Evolutionary conservation across 768 basidiomycete genomes (phyloP).

Genomic region (Suillus alpinus): DNA sequence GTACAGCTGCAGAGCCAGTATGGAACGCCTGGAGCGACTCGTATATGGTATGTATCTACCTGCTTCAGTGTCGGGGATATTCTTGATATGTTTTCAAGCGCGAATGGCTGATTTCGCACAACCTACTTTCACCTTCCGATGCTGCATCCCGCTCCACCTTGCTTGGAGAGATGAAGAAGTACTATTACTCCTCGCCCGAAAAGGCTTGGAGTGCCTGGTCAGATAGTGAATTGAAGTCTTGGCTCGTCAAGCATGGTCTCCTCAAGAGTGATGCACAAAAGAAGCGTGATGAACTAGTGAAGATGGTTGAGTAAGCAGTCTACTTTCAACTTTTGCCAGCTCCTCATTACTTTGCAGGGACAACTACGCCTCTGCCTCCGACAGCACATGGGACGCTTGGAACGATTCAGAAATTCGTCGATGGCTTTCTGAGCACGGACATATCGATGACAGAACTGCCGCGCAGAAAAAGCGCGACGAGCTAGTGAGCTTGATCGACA

Average conservation of each 20-base stretch:
- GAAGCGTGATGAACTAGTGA: constrained; percentile 72
- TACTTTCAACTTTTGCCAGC: background rate
- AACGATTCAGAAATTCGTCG: constrained; percentile 64
- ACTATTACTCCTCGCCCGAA: constrained; percentile 66
- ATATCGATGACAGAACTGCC: constrained; percentile 50
- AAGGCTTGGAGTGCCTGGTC: constrained; percentile 67
- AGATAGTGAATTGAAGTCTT: constrained; percentile 71
- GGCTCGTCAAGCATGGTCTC: constrained; percentile 74
- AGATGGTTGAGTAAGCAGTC: constrained; percentile 58
- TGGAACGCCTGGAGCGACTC: constrained; percentile 89
- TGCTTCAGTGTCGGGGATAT: background rate
- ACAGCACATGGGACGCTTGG: constrained; percentile 70
- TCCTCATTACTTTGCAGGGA: constrained; percentile 39
- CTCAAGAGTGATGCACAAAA: constrained; percentile 70
- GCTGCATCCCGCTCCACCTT: constrained; percentile 55
- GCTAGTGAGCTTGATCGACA: constrained; percentile 66
- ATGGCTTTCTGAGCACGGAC: constrained; percentile 75
- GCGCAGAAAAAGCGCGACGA: constrained; percentile 70
- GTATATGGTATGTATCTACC: constrained; percentile 56
- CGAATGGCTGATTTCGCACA: constrained; percentile 80
- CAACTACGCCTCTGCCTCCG: constrained; percentile 61
- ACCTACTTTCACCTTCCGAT: constrained; percentile 62
- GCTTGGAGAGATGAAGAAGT: constrained; percentile 64
- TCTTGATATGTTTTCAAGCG: constrained; percentile 41
- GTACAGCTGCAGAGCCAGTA: constrained; percentile 54